Base-by-base conservation (phyloP, 352 stramenopile species). In the Thalassiosira mediterranea region DNA sequence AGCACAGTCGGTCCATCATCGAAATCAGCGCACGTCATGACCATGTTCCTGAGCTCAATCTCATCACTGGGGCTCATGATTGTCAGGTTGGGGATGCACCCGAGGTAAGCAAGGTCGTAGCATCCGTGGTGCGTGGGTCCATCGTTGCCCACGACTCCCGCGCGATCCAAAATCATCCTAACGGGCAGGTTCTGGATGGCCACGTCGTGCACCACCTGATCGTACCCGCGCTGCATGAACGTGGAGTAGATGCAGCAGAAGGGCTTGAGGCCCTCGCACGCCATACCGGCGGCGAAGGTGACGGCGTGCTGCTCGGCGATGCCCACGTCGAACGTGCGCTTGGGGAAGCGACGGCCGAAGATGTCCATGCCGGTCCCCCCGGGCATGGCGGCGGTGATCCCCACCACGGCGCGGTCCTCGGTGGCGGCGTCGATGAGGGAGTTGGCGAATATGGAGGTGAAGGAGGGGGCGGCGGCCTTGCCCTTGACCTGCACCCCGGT, bases 281-380 rank as follows among this genome's bases (percentile, higher is more conserved):
- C 92, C 91, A 96, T 95, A 58, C 91, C 93, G 0, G 93, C 91
- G 19, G 88, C 91, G 69, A 96, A 95, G n/a, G 91, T 96, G 4
- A 96, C 93, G 15, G 93, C 93, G 75, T 96, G 92, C 72, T 96
- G 91, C 77, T 96, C 93, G 4, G 93, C 93, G 75, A 96, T 96
- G 44, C 91, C 93, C 21, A 96, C 93, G 81, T 96, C 93, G 81
- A 93, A 96, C 3, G 91, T 96, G 26, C 91, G 79, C 78, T 96
- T 95, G 57, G 93, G 93, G 60, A 96, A 95, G 19, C 91, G 76
- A 34, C 90, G 77, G 26, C 91, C 93, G 52, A 96, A 96, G 66
- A 95, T 94, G 76, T 96, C 92, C 90, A 96, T 95, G 49, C 93
- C 93, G 2, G 91, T 96, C 26, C 93, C 93, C 46, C 88, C 93